phyloP scores from a whole-genome alignment of 306 rosid species.

The Canavalia ensiformis region DNA sequence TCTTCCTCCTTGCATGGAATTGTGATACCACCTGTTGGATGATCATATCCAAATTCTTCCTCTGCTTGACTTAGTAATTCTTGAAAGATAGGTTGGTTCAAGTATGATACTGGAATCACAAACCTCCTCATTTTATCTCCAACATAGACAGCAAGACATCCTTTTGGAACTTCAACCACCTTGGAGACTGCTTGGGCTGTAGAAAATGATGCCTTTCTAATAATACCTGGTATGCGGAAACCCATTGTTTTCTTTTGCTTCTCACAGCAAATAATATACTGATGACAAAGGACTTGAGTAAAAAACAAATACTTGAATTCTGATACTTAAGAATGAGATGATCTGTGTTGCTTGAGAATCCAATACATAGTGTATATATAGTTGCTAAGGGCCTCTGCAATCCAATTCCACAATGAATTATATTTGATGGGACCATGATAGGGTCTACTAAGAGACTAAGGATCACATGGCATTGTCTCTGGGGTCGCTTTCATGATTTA shows the following conservation, averaged over 20 bases:
- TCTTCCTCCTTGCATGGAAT: slow-evolving; percentile 42
- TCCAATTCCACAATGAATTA: neutral
- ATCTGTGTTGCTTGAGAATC: neutral
- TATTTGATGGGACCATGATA: neutral
- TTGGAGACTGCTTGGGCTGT: too few species aligned
- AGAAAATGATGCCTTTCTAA: too few species aligned
- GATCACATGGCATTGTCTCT: slow-evolving; percentile 48
- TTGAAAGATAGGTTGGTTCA: neutral
- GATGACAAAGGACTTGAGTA: neutral
- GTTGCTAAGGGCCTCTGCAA: neutral
- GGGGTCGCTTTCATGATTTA: slow-evolving; percentile 16
- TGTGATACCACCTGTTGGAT: slow-evolving; percentile 25
- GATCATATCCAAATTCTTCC: too few species aligned
- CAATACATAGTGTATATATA: neutral
- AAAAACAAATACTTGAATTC: neutral
- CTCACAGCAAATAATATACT: neutral
- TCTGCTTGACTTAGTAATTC: neutral
- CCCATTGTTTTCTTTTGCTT: neutral
- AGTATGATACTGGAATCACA: too few species aligned
- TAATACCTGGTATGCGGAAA: too few species aligned
- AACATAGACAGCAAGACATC: too few species aligned
- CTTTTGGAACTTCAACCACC: too few species aligned
- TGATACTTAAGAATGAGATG: neutral
- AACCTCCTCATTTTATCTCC: too few species aligned
- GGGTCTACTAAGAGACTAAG: slow-evolving; percentile 8